Percentiles rank a stretch among this genome's conserved stretches.
phyloP scores from a whole-genome alignment of 176 grass and related monocot genomes.

The Cenchrus purpureus region DNA sequence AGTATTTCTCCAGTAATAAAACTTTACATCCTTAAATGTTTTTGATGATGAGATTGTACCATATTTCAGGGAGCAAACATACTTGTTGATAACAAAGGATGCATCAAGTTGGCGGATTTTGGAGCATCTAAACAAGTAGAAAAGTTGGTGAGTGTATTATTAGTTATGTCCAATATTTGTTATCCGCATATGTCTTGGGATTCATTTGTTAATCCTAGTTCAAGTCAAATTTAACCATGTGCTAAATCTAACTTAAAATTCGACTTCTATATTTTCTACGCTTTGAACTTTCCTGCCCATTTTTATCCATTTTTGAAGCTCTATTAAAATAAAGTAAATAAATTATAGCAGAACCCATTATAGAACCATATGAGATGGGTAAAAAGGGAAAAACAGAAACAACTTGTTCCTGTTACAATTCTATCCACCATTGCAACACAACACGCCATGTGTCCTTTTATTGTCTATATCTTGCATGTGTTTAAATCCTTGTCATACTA shows the following conservation, averaged over 20 bases:
- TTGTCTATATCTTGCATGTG: neutral
- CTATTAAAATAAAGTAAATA: neutral
- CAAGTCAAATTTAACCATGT: conserved; percentile 1
- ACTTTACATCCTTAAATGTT: neutral
- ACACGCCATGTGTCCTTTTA: neutral
- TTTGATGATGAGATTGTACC: conserved; percentile 17
- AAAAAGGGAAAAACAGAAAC: neutral
- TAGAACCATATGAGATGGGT: neutral
- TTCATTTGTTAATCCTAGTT: neutral
- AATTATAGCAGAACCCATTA: neutral
- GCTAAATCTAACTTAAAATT: neutral
- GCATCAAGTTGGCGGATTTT: conserved; percentile 95
- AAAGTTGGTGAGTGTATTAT: conserved; percentile 63
- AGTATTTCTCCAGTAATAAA: neutral
- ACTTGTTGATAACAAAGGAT: conserved; percentile 94
- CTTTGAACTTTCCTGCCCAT: neutral
- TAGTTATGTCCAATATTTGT: neutral
- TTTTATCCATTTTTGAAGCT: neutral
- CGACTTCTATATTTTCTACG: neutral
- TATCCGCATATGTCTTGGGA: neutral
- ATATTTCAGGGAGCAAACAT: conserved; percentile 87
- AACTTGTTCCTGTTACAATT: conserved; percentile 3
- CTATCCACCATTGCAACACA: neutral
- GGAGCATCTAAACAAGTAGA: conserved; percentile 97
- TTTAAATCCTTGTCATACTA: neutral